Evolutionary conservation across 108 stramenopile species (phyloP), one percentile per base, ranked within the genome.

Genomic region (Nitzschia sp.): DNA sequence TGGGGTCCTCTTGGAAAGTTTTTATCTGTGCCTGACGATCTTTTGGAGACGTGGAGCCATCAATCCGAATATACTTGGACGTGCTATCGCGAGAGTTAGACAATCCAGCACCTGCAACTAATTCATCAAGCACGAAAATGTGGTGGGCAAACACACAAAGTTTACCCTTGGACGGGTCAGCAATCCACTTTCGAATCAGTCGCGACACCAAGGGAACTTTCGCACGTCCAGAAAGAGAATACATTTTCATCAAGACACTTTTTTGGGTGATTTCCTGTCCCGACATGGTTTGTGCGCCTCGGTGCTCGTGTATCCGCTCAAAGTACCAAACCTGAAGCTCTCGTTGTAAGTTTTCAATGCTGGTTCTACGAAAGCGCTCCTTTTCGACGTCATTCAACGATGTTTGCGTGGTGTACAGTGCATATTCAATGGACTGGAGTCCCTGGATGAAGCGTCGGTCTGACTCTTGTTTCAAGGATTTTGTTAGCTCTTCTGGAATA

Each of bases 121-220:
- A 65, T 10, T 74, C 90, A 75, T 97, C 90, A 25, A 99, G 77
- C 0, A 99, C 95, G 39, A 76, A 79, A 37, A 89, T 76, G 72
- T 99, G 98, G 65, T 99, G 98, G 1, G 97, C 97, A 65, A 99
- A 99, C 17, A 99, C 87, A 67, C 97, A 94, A 0, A 98, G 72
- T 63, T 98, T 97, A 5, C 91, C 92, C 50, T 80, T 85, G 42
- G 91, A 79, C 29, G 88, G 82, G 53, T 95, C 92, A 11, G 79
- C 63, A 17, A 92, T 57, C 88, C 86, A 91, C 22, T 72, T 65
- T 53, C 78, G 77, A 14, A 96, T 71, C 75, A 92, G 80, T 11
- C 81, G 64, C 8, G 72, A 63, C 29, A 97, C 76, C 20, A 79
- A 56, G 7, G 80, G 82, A 26, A 96, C 75, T 61, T 98, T 98